Evolutionary conservation across 108 stramenopile species (phyloP).

Genomic region (Skeletonema costatum): DNA sequence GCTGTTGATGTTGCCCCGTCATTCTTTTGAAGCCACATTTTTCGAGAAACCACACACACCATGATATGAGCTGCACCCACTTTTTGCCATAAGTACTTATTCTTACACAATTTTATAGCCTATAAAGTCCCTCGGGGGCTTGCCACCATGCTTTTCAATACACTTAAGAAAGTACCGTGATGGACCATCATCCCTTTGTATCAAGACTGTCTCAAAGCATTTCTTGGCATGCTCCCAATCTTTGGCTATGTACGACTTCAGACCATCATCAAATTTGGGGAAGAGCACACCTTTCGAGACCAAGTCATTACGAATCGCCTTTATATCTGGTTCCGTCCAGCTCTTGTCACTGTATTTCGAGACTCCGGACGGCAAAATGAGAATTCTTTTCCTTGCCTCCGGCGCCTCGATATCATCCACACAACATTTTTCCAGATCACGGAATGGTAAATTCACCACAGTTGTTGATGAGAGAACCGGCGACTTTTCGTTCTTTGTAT

Average conservation of each 20-base stretch:
- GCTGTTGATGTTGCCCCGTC: not conserved
- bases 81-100: too few species aligned
- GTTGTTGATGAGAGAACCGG: not conserved
- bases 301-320: slow-evolving; percentile 65
- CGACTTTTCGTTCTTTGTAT: not conserved
- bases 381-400: slow-evolving; percentile 18
- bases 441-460: not conserved
- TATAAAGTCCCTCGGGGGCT: slow-evolving; percentile 63
- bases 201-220: slow-evolving; percentile 62
- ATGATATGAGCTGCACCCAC: too few species aligned
- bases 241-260: slow-evolving; percentile 64
- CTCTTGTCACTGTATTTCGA: slow-evolving; percentile 57
- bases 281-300: slow-evolving; percentile 63
- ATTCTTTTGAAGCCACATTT: too few species aligned
- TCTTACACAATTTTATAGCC: slow-evolving; percentile 17
- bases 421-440: not conserved
- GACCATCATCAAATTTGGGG: slow-evolving; percentile 71
- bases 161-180: slow-evolving; percentile 67
- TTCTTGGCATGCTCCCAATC: slow-evolving; percentile 72
- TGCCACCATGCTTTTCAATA: slow-evolving; percentile 64
- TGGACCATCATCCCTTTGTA: slow-evolving; percentile 78
- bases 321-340: slow-evolving; percentile 73
- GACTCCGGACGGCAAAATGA: slow-evolving; percentile 68
- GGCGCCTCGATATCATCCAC: slow-evolving; percentile 29
- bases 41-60: too few species aligned